Conservation (phyloP, 1,284 basidiomycete species). For the Ganoderma resinaceum region DNA sequence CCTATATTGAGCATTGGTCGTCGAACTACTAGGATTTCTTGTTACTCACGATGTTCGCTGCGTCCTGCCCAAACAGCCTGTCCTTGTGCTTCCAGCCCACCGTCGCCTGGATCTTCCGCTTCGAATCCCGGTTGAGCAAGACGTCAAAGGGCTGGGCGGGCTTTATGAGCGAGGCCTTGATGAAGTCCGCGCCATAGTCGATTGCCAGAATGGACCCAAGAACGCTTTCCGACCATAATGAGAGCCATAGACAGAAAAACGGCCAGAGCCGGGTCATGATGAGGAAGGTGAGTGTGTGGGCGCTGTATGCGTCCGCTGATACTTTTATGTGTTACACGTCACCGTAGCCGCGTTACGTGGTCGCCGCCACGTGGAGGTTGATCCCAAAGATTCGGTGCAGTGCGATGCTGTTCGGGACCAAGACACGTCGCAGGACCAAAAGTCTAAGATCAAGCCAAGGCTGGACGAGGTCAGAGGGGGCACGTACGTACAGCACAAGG, state of each 20-base stretch:
- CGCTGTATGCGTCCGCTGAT: conserved; percentile 14
- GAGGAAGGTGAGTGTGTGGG: conserved; percentile 20
- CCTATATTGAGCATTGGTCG: conserved; percentile 3
- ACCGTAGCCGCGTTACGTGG: conserved; percentile 25
- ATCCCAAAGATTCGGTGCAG: conserved; percentile 4
- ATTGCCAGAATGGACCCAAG: conserved; percentile 84
- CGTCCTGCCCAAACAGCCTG: conserved; percentile 89
- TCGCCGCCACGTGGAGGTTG: conserved; percentile 16
- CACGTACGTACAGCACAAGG: not conserved
- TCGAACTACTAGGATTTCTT: conserved; percentile 13
- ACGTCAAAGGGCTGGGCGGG: conserved; percentile 97
- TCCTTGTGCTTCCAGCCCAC: conserved; percentile 91
- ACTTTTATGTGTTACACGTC: conserved; percentile 32
- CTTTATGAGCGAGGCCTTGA: conserved; percentile 96
- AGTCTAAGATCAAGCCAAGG: not conserved
- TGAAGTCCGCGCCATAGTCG: conserved; percentile 96
- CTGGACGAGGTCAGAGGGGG: not conserved
- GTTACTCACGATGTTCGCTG: conserved; percentile 79
- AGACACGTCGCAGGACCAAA: not conserved
- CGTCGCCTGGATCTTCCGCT: conserved; percentile 91
- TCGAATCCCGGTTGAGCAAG: conserved; percentile 94
- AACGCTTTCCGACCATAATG: conserved; percentile 36
- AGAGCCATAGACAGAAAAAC: conserved; percentile 36
- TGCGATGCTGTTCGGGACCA: conserved; percentile 1
- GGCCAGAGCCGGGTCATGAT: conserved; percentile 31